Conservation (phyloP, 2,329 filamentous ascomycete species). For the Westerdykella sp. region DNA sequence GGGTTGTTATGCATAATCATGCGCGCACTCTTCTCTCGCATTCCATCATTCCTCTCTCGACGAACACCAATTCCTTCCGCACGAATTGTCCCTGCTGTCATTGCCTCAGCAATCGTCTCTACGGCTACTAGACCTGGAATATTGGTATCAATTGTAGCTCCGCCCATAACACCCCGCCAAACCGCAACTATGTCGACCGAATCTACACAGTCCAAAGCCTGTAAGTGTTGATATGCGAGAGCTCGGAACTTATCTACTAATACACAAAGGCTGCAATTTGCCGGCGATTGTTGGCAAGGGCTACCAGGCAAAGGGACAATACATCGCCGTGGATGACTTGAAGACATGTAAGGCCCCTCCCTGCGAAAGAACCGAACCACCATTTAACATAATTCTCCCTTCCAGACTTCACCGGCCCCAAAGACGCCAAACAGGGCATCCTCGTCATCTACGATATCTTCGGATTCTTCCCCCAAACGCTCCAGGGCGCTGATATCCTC, state of each 20-base stretch:
- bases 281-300: slow-evolving; percentile 44
- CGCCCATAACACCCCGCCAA: slow-evolving; percentile 5
- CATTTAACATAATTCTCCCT: neutral
- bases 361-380: neutral
- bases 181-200: slow-evolving; percentile 28
- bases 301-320: slow-evolving; percentile 55
- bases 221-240: slow-evolving; percentile 7
- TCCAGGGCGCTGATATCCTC: slow-evolving; percentile 59
- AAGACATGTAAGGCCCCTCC: slow-evolving; percentile 49
- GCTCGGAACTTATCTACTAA: too few relatives aligned
- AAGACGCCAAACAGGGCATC: slow-evolving; percentile 51
- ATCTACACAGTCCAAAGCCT: slow-evolving; percentile 34
- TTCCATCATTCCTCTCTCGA: too few relatives aligned
- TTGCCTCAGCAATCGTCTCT: too few relatives aligned
- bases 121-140: too few relatives aligned
- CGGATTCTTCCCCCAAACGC: slow-evolving; percentile 57
- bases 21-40: too few relatives aligned
- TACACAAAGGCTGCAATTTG: slow-evolving; percentile 41
- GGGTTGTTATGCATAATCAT: too few relatives aligned
- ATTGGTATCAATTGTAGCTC: neutral
- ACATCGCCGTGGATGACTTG: slow-evolving; percentile 53
- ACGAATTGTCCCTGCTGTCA: too few relatives aligned
- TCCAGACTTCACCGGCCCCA: slow-evolving; percentile 51
- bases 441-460: slow-evolving; percentile 58
- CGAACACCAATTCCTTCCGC: too few relatives aligned